phyloP scores from a whole-genome alignment of 257 asterid genomes.

The Jasminum sambac region DNA sequence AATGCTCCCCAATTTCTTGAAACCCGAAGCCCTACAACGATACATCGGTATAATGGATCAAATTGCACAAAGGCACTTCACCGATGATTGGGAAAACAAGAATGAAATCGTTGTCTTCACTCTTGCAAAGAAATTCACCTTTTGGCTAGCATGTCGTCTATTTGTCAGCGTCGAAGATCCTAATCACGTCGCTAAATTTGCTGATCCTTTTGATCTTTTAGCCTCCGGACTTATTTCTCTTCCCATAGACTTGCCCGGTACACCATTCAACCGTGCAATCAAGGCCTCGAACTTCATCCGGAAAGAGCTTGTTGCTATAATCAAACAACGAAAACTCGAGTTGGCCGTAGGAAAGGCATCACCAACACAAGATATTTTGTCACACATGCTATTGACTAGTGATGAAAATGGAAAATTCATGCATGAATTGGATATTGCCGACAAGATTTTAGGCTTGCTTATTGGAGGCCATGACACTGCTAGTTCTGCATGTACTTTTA shows the following conservation, averaged over 20 bases:
- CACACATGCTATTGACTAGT: slow-evolving; percentile 52
- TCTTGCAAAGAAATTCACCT: slow-evolving; percentile 49
- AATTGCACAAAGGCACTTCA: slow-evolving; percentile 43
- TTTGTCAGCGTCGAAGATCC: slow-evolving; percentile 55
- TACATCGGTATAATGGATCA: slow-evolving; percentile 63
- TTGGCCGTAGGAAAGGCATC: slow-evolving; percentile 50
- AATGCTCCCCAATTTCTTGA: slow-evolving; percentile 57
- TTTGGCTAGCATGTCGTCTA: slow-evolving; percentile 51
- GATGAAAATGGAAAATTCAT: slow-evolving; percentile 56
- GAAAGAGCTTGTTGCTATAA: slow-evolving; percentile 41
- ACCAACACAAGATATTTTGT: slow-evolving; percentile 56
- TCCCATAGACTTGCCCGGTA: slow-evolving; percentile 59
- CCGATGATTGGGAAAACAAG: slow-evolving; percentile 48
- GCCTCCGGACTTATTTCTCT: slow-evolving; percentile 48
- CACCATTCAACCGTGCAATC: slow-evolving; percentile 45
- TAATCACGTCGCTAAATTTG: slow-evolving; percentile 32
- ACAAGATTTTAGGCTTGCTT: slow-evolving; percentile 52
- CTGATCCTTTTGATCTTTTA: slow-evolving; percentile 44
- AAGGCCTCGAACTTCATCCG: slow-evolving; percentile 53
- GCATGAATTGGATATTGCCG: slow-evolving; percentile 50
- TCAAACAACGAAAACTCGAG: slow-evolving; percentile 44
- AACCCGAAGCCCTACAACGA: slow-evolving; percentile 57
- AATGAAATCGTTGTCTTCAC: slow-evolving; percentile 38
- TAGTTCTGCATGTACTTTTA: slow-evolving; percentile 54
- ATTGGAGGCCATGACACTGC: slow-evolving; percentile 67